Percentiles rank a stretch among this genome's conserved stretches.
Evolutionary conservation across 257 asterid species (phyloP).

Genomic region (Solanum megistacrolobum): DNA sequence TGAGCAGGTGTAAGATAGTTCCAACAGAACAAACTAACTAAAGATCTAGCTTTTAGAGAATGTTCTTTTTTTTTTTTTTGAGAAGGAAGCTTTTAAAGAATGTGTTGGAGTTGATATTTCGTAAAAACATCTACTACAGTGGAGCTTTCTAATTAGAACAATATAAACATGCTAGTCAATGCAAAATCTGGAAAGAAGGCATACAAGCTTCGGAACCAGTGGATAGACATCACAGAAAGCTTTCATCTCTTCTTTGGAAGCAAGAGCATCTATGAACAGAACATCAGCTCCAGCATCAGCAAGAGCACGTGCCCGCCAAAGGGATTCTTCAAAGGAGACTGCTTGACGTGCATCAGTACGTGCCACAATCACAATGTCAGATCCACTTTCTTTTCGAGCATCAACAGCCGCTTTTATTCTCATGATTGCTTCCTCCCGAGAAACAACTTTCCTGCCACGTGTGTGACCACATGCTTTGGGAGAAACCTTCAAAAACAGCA

Average conservation of each 20-base stretch:
- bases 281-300: slow-evolving; percentile 97
- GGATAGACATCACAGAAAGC: slow-evolving; percentile 78
- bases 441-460: slow-evolving; percentile 71
- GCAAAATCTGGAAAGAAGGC: background rate
- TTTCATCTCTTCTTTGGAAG: slow-evolving; percentile 83
- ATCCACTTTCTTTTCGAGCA: slow-evolving; percentile 85
- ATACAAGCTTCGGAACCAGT: slow-evolving; percentile 78
- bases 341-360: slow-evolving; percentile 97
- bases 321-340: slow-evolving; percentile 72
- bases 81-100: background rate
- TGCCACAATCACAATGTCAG: slow-evolving; percentile 91
- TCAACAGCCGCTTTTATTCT: slow-evolving; percentile 83
- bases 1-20: background rate
- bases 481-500: slow-evolving; percentile 46
- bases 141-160: background rate
- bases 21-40: background rate
- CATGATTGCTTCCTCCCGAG: slow-evolving; percentile 85
- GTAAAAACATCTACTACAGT: background rate
- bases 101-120: background rate
- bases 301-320: slow-evolving; percentile 78
- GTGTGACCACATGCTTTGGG: slow-evolving; percentile 99
- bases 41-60: background rate
- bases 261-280: slow-evolving; percentile 87
- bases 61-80: background rate
- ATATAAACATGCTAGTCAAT: background rate